Percentiles rank a stretch among this genome's conserved stretches.
Evolutionary conservation across 139 green algal species (phyloP).

Genomic region (Raphidocelis subcapitata): DNA sequence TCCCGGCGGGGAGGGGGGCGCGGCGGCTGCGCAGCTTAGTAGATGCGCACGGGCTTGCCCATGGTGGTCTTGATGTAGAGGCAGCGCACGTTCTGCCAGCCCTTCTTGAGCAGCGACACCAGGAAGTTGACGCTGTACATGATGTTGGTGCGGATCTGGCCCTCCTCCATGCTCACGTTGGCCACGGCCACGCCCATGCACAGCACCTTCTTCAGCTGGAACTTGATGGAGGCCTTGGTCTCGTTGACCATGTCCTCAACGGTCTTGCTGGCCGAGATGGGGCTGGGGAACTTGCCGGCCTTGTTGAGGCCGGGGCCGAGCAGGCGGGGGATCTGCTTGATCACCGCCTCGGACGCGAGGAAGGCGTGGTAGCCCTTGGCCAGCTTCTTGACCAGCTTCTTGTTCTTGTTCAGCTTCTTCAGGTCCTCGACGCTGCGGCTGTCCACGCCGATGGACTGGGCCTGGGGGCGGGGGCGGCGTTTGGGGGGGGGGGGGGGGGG

Average conservation of each 20-base stretch:
- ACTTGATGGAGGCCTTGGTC: constrained; percentile 95
- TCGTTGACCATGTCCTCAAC: constrained; percentile 93
- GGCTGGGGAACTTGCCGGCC: constrained; percentile 98
- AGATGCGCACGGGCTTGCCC: constrained; percentile 93
- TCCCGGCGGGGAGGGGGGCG: too few relatives aligned
- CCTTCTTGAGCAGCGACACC: constrained; percentile 99
- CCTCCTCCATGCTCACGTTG: constrained; percentile 91
- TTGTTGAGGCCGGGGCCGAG: constrained; percentile 99
- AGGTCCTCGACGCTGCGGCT: constrained; percentile 93
- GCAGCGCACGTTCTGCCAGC: constrained; percentile 98
- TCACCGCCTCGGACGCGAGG: constrained; percentile 96
- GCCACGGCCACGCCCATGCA: constrained; percentile 97
- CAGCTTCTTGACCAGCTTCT: constrained; percentile 99
- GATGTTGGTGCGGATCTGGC: constrained; percentile 82
- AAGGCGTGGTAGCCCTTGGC: constrained; percentile 98
- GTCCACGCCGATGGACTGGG: constrained; percentile 84
- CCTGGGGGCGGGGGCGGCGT: constrained; percentile 27
- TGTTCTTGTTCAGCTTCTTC: constrained; percentile 99
- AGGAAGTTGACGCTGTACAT: constrained; percentile 96
- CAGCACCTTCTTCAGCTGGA: constrained; percentile 99
- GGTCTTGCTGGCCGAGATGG: constrained; percentile 64
- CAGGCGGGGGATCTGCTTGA: constrained; percentile 99
- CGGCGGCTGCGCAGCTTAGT: constrained; percentile 73
- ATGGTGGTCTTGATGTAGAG: constrained; percentile 98
- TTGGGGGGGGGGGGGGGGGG: too few relatives aligned